Conservation (phyloP, 2,329 filamentous ascomycete species). For the Phoma sp. region DNA sequence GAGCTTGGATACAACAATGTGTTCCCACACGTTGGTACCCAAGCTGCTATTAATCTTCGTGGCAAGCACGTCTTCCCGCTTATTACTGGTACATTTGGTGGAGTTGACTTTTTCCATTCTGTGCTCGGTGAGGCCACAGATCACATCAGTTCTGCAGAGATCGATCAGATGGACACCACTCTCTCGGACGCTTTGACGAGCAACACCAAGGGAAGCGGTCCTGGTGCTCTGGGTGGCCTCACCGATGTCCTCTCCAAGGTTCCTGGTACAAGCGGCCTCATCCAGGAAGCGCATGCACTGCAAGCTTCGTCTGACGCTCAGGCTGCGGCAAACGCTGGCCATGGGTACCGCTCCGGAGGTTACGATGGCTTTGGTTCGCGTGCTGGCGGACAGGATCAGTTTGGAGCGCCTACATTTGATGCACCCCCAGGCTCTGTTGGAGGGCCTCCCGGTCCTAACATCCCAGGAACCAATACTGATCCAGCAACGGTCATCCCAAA, state of each 20-base stretch:
- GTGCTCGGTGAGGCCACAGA: constrained; percentile 60
- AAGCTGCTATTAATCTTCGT: constrained; percentile 55
- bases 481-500: constrained; percentile 58
- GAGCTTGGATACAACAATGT: constrained; percentile 61
- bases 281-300: constrained; percentile 56
- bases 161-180: constrained; percentile 56
- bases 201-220: constrained; percentile 41
- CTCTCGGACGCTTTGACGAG: constrained; percentile 50
- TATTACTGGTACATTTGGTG: constrained; percentile 63
- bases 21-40: constrained; percentile 60
- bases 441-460: constrained; percentile 57
- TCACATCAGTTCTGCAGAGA: constrained; percentile 58
- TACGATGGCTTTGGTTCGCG: constrained; percentile 50
- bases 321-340: constrained; percentile 48
- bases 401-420: constrained; percentile 44
- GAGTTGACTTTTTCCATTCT: constrained; percentile 60
- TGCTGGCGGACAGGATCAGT: constrained; percentile 52
- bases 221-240: constrained; percentile 54
- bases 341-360: constrained; percentile 56
- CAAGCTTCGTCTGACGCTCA: constrained; percentile 58
- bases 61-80: constrained; percentile 60
- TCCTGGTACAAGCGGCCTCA: constrained; percentile 62
- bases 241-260: constrained; percentile 78
- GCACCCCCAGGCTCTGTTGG: constrained; percentile 55
- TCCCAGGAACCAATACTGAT: constrained; percentile 84